Base-by-base conservation (phyloP, 2,329 filamentous ascomycete genomes). In the Paecilomyces formosus region DNA sequence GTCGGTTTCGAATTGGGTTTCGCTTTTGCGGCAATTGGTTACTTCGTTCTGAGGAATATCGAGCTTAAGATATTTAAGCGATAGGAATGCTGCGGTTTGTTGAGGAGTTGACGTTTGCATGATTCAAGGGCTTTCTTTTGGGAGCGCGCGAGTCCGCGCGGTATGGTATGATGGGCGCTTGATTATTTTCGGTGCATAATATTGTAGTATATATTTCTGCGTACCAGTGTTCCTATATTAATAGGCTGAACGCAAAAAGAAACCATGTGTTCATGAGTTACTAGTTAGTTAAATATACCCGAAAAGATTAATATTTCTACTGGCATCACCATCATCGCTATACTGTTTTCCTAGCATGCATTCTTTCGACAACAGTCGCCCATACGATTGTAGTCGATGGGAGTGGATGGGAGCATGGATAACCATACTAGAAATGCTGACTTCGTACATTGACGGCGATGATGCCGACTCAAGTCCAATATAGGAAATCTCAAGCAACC, bases 1-100 rank as follows among this genome's bases (percentile, higher is more conserved):
- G 72, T 86, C 50, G 85, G 84, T 3, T 85, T 89, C 63, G 87
- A 89, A 69, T 70, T 89, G 54, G 87, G 79, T 0, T 89, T 89
- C 68, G 79, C 76, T 0, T 87, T 90, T 65, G 70, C 83, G 1
- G 73, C 80, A 6, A 63, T 79, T 1, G 73, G 74, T 1, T 89
- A 87, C 71, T 65, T 78, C 53, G 65, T 76, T 1, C 64, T 86
- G 61, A 75, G 85, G 60, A 71, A 74, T 18, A 63, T 82, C 35
- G 82, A 85, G 70, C 60, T 79, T 63, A 79, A 70, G 67, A 65
- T 68, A 51, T 76, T 77, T 60, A 70, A 74, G 56, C 67, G 77
- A 59, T 80, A 74, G 50, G 39, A 9, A 45, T 15, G 39, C 18
- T 21, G 15, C n/a, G 39, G 5, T 45, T 45, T 18, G 5, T 18